Conservation (phyloP, 345 rosid genomes). For the Aurinia saxatilis region DNA sequence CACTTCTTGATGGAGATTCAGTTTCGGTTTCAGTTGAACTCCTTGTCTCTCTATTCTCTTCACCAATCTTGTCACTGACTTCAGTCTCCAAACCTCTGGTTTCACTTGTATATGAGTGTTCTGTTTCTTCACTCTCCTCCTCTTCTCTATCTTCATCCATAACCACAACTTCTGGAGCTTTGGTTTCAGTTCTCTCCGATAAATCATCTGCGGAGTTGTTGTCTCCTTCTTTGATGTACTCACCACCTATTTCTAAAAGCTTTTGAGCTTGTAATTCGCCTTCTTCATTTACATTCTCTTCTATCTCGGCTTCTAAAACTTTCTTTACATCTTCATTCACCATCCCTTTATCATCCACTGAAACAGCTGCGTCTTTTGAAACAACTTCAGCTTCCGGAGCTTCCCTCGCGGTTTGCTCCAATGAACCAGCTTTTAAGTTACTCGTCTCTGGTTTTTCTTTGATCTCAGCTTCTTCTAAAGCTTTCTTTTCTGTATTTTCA, state of each 20-base stretch:
- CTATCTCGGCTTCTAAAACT: slow-evolving; percentile 27
- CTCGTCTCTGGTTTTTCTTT: slow-evolving; percentile 7
- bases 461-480: slow-evolving; percentile 15
- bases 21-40: slow-evolving; percentile 10
- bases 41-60: slow-evolving; percentile 9
- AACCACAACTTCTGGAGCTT: slow-evolving; percentile 28
- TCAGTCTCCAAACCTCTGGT: slow-evolving; percentile 11
- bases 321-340: slow-evolving; percentile 10
- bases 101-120: slow-evolving; percentile 9
- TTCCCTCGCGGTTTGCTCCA: slow-evolving; percentile 1
- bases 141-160: slow-evolving; percentile 22
- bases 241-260: slow-evolving; percentile 19
- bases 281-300: slow-evolving; percentile 14
- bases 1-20: slow-evolving; percentile 4
- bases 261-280: slow-evolving; percentile 22
- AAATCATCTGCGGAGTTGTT: slow-evolving; percentile 13
- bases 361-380: slow-evolving; percentile 4
- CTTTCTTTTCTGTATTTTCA: slow-evolving; percentile 5
- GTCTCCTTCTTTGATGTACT: slow-evolving; percentile 22
- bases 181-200: slow-evolving; percentile 28
- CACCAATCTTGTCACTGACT: background rate
- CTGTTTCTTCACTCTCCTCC: slow-evolving; percentile 1
- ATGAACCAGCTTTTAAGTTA: background rate
- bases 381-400: background rate
- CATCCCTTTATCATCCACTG: background rate